A percentile compares a stretch with the other conserved stretches of the same genome.
Evolutionary conservation across 1,284 basidiomycete species (phyloP).

Genomic region (Thelephora terrestris): DNA sequence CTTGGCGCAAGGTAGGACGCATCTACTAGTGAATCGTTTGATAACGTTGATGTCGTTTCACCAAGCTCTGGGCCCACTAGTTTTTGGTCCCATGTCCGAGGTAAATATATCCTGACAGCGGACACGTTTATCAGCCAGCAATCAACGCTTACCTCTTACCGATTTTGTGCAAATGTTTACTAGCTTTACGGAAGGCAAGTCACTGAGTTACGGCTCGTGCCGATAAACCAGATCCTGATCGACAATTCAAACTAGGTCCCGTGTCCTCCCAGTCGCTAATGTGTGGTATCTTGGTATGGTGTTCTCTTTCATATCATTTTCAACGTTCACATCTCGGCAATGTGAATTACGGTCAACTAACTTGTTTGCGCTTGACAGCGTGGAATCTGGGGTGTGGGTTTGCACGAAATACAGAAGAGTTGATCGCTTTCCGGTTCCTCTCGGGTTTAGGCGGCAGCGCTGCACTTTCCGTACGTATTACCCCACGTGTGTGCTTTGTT

Average conservation of each 20-base stretch:
- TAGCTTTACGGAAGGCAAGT: neutral
- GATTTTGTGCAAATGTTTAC: too few species aligned
- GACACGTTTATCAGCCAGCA: too few species aligned
- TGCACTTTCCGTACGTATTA: conserved; percentile 36
- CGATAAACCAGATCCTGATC: neutral
- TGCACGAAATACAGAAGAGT: conserved; percentile 41
- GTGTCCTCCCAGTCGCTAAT: conserved; percentile 37
- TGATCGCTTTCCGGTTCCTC: conserved; percentile 55
- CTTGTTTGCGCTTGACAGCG: conserved; percentile 20
- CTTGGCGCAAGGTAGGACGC: conserved; percentile 42
- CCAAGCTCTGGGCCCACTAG: conserved; percentile 36
- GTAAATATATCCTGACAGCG: conserved; percentile 17
- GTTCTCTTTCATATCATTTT: neutral
- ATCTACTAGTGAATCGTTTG: neutral
- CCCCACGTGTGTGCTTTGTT: conserved; percentile 3
- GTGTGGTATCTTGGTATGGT: conserved; percentile 42
- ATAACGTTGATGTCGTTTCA: conserved; percentile 7
- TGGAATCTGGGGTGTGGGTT: conserved; percentile 60
- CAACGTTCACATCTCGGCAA: neutral
- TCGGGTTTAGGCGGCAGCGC: conserved; percentile 54
- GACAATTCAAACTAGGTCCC: conserved; percentile 10
- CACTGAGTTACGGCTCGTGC: conserved; percentile 13
- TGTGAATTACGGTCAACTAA: neutral
- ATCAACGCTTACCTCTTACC: too few species aligned
- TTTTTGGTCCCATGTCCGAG: conserved; percentile 46